Conservation (phyloP, 192 early-diverging fungal genomes). For the Gigaspora rosea region DNA sequence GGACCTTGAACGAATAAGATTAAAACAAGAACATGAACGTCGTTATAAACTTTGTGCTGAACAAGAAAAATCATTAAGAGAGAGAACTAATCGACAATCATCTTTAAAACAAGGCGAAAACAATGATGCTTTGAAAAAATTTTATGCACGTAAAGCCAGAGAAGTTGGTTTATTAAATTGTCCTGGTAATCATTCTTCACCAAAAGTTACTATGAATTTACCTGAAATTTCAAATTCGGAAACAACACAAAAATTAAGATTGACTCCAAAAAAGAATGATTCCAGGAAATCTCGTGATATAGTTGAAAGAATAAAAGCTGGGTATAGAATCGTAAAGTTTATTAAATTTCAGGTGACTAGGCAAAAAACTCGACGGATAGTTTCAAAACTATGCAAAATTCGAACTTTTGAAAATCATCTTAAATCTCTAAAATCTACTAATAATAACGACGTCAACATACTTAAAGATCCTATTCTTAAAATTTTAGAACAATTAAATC, state of each 20-base stretch:
- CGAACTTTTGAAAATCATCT: background rate
- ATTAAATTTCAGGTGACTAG: too few relatives aligned
- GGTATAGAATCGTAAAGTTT: too few relatives aligned
- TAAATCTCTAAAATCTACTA: background rate
- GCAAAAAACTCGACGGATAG: too few relatives aligned
- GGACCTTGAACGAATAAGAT: background rate
- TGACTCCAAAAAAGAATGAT: too few relatives aligned
- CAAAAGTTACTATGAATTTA: background rate
- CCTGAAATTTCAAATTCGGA: background rate
- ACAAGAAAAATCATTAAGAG: background rate
- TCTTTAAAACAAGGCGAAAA: background rate
- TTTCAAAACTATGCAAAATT: too few relatives aligned
- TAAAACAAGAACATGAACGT: background rate
- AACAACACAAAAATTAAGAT: background rate
- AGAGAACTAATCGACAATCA: background rate
- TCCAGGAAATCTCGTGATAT: too few relatives aligned
- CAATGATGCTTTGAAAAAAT: background rate
- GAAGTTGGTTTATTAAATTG: background rate
- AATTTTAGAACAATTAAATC: background rate
- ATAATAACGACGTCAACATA: background rate
- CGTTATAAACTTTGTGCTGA: background rate
- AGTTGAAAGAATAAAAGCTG: too few relatives aligned
- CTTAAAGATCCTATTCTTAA: background rate
- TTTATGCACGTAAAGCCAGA: background rate
- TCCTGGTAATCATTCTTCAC: background rate